Evolutionary conservation across 2,329 filamentous ascomycete species (phyloP), one percentile per base, ranked within the genome.

Genomic region (Didymella pinodella): DNA sequence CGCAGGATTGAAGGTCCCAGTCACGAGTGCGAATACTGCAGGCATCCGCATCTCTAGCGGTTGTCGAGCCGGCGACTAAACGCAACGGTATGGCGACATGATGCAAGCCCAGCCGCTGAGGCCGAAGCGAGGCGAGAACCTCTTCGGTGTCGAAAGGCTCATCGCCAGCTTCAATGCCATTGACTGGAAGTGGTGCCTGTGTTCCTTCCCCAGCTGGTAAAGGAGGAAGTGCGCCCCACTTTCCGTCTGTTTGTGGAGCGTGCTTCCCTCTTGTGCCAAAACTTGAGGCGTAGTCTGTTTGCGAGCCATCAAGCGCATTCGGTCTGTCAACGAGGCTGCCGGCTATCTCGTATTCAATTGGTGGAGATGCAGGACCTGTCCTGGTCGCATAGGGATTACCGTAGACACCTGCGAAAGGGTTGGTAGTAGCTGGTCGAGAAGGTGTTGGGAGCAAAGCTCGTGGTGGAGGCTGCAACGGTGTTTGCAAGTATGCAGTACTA

Each of bases 171-270:
- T 28, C 5, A 6, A 8, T 25, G 10, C 48, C 31, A 20, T 52
- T 7, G 7, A 25, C 32, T 12, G 8, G 16, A 38, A 22, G 6
- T 28, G 29, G 10, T 12, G 7, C 36, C 20, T 3, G 10, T 4
- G 48, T 16, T 34, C 22, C 32, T 40, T 41, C 29, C 14, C 28
- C 34, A 12, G 8, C 3, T 18, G 50, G 56, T 34, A 50, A 22
- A 25, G 40, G 25, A 34, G 50, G 46, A 45, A 54, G 50, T 12
- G 32, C 40, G 14, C 44, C 36, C 56, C 56, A 58, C n/a, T 32
- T 54, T 16, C 46, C 49, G 25, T 41, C 26, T 6, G 20, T 5
- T 8, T 22, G 18, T 11, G 32, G 29, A 11, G 28, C 5, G 12
- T 20, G 16, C 12, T 22, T 51, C 14, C 22, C 40, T 7, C 16